These are phyloP conservation scores for Myxozyma neotropica DNA, from an alignment of 805 yeast genomes.

Conservation along the genomic window DNA sequence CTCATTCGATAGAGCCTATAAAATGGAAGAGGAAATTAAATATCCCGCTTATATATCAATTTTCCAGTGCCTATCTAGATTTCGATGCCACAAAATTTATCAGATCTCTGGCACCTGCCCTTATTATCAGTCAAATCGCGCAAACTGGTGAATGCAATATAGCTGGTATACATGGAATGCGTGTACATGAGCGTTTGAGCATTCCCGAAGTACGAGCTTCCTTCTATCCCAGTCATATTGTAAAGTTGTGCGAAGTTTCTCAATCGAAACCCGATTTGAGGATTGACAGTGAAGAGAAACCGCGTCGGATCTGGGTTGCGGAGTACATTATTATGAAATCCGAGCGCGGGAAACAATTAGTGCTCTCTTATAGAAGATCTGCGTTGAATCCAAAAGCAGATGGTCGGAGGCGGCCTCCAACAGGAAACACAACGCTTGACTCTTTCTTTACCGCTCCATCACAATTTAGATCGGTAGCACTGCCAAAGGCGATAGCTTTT, in stretches of 20 bases:
- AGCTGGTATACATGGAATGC: background rate
- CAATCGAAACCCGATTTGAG: background rate
- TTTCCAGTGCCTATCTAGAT: background rate
- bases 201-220: constrained; percentile 1
- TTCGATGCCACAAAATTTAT: background rate
- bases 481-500: no score
- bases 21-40: constrained; percentile 1
- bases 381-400: background rate
- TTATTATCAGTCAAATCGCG: constrained; percentile 1
- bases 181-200: background rate
- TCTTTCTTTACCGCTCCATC: background rate
- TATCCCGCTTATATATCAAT: background rate
- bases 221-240: background rate
- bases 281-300: background rate
- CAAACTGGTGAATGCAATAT: background rate
- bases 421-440: background rate
- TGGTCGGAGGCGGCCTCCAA: background rate
- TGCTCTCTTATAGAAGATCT: background rate
- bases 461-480: no score
- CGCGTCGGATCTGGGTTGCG: background rate
- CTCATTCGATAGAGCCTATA: background rate
- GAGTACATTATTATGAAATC: constrained; percentile 3
- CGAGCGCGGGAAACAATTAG: background rate
- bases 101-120: constrained; percentile 10
- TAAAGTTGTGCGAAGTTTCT: background rate